Evolutionary conservation across 176 grass and related monocot genomes (phyloP).

Genomic region (Luzula sylvatica): DNA sequence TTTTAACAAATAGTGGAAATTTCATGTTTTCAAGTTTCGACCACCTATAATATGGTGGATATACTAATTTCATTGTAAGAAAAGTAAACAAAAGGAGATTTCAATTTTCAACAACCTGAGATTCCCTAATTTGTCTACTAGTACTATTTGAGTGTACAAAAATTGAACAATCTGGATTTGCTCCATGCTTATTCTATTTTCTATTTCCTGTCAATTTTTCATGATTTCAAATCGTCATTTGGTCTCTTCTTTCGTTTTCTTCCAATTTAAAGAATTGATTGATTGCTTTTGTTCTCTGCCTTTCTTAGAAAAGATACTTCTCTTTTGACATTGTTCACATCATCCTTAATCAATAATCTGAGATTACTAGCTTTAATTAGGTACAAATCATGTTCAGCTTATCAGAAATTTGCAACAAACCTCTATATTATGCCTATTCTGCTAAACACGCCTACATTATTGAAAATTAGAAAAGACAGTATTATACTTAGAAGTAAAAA

Average conservation of each 20-base stretch:
- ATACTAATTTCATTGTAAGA: background rate
- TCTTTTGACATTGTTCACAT: slow-evolving; percentile 1
- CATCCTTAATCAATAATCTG: background rate
- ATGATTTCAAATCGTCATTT: background rate
- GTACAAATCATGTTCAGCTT: background rate
- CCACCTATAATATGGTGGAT: slow-evolving; percentile 2
- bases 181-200: background rate
- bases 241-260: slow-evolving; percentile 1
- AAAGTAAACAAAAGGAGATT: background rate
- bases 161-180: background rate
- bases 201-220: background rate
- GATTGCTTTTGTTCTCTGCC: background rate
- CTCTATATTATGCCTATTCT: no score
- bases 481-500: no score
- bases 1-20: no score
- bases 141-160: slow-evolving; percentile 2
- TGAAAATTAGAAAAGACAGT: background rate
- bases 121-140: slow-evolving; percentile 10
- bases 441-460: background rate
- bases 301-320: background rate
- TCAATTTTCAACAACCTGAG: background rate
- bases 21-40: slow-evolving; percentile 4
- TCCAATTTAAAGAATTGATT: slow-evolving; percentile 1
- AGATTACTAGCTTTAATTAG: background rate
- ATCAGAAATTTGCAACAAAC: no score